Evolutionary conservation across 2,329 filamentous ascomycete species (phyloP).

Genomic region (Aureobasidium sp.): DNA sequence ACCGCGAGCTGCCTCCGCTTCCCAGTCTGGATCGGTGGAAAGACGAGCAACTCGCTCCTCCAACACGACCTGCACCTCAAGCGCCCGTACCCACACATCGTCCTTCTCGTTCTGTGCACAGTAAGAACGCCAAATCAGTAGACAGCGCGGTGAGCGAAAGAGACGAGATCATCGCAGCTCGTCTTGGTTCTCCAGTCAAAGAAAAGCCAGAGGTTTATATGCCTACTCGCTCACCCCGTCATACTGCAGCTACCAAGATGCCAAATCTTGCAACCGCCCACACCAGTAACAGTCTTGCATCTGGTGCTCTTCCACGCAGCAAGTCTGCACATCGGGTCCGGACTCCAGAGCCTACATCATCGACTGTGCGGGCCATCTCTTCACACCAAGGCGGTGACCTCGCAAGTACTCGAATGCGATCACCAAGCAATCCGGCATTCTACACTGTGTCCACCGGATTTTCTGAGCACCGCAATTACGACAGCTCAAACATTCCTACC

Average conservation of each 20-base stretch:
- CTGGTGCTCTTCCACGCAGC: conserved; percentile 7
- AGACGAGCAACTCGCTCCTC: conserved; percentile 15
- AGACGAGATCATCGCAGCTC: conserved; percentile 17
- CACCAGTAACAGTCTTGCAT: conserved; percentile 2
- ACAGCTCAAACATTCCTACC: conserved; percentile 4
- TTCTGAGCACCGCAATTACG: conserved; percentile 9
- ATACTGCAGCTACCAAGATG: not conserved
- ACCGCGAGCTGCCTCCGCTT: conserved; percentile 39
- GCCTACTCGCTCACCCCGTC: conserved; percentile 14
- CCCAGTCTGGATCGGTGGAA: conserved; percentile 37
- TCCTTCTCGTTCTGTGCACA: conserved; percentile 1
- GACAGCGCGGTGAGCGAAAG: conserved; percentile 9
- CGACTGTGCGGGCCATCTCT: not conserved
- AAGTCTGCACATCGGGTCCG: not conserved
- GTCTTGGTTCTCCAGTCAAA: conserved; percentile 18
- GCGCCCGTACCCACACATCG: not conserved
- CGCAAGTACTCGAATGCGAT: not conserved
- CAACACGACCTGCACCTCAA: not conserved
- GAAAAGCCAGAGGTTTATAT: conserved; percentile 15
- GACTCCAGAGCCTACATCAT: not conserved
- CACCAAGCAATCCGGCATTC: not conserved
- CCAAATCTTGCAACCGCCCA: conserved; percentile 1
- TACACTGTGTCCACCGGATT: not conserved
- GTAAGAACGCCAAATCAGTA: not conserved
- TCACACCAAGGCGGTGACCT: not conserved